Base-by-base conservation (phyloP, 1,284 basidiomycete genomes). In the Pseudozyma tsukubaensis region DNA sequence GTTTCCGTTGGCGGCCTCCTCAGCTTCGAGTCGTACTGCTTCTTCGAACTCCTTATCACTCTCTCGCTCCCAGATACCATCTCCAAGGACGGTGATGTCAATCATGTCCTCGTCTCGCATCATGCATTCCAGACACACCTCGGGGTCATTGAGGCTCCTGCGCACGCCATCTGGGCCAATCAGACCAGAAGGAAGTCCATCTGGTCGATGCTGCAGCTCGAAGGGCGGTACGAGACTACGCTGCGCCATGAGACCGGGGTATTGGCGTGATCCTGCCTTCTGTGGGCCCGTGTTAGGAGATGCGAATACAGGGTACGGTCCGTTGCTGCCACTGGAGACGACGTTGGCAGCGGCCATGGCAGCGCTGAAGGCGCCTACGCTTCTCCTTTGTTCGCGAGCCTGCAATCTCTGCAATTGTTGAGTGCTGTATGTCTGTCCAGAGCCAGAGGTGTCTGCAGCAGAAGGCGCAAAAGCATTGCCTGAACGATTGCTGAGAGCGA, bases 91-190 rank as follows among this genome's bases (percentile, higher is more conserved):
- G 83, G 92, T 89, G 32, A 99, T 93, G 85, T 97, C 96, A 37
- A 92, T 94, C 92, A 99, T 94, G 84, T 99, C 96, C 82, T 96
- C 91, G 86, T 99, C 96, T 45, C 96, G 91, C 96, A 99, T 99
- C 80, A 97, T 93, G 85, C 96, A 99, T 86, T 99, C 96, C 50
- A 98, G 88, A 81, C 96, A 99, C 45, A 98, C 87, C 85, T 97
- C 94, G n/a, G 77, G 80, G 48, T 84, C 82, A 43, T 78, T 81
- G 59, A 79, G 61, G 53, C 75, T 80, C 10, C 69, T 60, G 14
- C 77, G 71, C n/a, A 82, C 67, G 29, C 80, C 80, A 48, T 82
- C 77, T 37, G 80, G 77, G 1, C 80, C 80, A 37, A 79, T 76
- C 48, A 82, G 45, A 18, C 71, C 79, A 1, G 78, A 76, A 2